These are phyloP conservation scores for Trebouxia sp. DNA, from an alignment of 139 green algal species.

Conservation along the genomic window DNA sequence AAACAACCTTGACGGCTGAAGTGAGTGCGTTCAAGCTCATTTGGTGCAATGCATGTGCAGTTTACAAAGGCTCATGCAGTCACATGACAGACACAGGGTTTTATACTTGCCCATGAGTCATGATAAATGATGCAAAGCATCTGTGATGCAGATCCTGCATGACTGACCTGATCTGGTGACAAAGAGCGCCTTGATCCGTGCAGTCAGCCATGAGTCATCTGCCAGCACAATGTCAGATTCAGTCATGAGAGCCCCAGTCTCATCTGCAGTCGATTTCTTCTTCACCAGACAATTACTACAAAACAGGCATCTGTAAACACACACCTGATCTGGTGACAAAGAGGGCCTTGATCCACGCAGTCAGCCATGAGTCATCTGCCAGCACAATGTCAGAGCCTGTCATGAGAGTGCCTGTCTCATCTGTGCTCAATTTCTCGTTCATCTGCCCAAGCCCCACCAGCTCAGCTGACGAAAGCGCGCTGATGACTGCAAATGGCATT, in stretches of 20 bases:
- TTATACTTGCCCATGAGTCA: too few relatives aligned
- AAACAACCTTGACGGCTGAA: too few relatives aligned
- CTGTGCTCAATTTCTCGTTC: not conserved
- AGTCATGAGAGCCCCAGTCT: not conserved
- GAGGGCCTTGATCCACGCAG: not conserved
- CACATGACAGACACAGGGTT: too few relatives aligned
- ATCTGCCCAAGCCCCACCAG: not conserved
- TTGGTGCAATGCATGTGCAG: too few relatives aligned
- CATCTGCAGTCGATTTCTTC: not conserved
- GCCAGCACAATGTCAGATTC: not conserved
- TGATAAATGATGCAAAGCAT: too few relatives aligned
- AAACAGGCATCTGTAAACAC: not conserved
- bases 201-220: not conserved
- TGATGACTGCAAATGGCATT: conserved; percentile 1
- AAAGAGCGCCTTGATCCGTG: not conserved
- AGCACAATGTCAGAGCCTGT: not conserved
- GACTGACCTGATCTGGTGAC: not conserved
- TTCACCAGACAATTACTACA: not conserved
- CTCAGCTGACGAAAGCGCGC: not conserved
- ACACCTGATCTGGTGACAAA: not conserved
- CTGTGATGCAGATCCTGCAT: too few relatives aligned
- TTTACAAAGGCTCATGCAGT: too few relatives aligned
- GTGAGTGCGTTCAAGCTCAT: too few relatives aligned
- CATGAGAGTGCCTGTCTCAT: not conserved
- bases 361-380: not conserved